Evolutionary conservation across 2,329 filamentous ascomycete species (phyloP).

Genomic region (Calonectria pseudoturangicola): DNA sequence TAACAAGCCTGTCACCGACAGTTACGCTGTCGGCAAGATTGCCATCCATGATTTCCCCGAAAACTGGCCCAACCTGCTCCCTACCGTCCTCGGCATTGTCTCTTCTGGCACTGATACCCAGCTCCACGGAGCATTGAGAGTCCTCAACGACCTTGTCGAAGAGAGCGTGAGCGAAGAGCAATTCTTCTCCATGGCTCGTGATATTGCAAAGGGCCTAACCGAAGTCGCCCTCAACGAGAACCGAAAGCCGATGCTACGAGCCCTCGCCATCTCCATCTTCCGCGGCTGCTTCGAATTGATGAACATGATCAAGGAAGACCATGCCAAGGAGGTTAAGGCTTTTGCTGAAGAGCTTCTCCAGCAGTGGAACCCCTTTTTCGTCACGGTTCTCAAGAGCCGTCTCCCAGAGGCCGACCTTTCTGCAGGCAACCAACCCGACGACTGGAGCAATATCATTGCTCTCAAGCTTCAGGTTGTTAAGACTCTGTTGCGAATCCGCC

Average conservation of each 20-base stretch:
- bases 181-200: constrained; percentile 91
- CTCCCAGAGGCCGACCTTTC: constrained; percentile 78
- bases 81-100: constrained; percentile 85
- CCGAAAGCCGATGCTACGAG: constrained; percentile 85
- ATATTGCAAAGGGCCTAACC: constrained; percentile 89
- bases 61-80: constrained; percentile 93
- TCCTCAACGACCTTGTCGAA: constrained; percentile 92
- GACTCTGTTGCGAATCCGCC: constrained; percentile 91
- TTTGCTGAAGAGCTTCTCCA: constrained; percentile 92
- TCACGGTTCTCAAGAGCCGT: constrained; percentile 83
- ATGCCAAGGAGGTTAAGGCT: constrained; percentile 87
- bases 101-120: constrained; percentile 85
- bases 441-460: constrained; percentile 87
- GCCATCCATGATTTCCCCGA: constrained; percentile 95
- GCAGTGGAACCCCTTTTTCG: constrained; percentile 93
- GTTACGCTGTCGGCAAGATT: constrained; percentile 91
- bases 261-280: constrained; percentile 92
- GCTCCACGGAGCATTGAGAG: constrained; percentile 91
- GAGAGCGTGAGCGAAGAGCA: constrained; percentile 95
- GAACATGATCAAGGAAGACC: constrained; percentile 96
- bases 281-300: constrained; percentile 94
- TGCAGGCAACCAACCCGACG: constrained; percentile 73
- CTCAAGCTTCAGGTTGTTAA: constrained; percentile 96
- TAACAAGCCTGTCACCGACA: constrained; percentile 54
- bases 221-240: constrained; percentile 85